Percentiles rank a stretch among this genome's conserved stretches.
These are phyloP conservation scores for Irpex sp. DNA, from an alignment of 1,284 basidiomycete genomes.

Conservation along the genomic window DNA sequence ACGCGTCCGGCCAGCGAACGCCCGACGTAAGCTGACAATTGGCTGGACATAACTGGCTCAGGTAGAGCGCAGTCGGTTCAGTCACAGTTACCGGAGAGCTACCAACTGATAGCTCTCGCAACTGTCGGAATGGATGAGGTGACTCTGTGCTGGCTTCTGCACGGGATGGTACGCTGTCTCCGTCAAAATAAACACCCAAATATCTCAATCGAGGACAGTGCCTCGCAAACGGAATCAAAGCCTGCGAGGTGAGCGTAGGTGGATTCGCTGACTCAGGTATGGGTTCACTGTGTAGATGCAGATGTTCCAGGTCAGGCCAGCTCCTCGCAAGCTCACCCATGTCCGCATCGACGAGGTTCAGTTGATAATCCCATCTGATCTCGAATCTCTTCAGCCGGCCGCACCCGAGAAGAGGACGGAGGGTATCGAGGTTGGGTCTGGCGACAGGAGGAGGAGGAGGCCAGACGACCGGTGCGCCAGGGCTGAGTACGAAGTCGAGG, in stretches of 20 bases:
- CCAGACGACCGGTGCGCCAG: slow-evolving; percentile 16
- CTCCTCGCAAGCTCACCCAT: slow-evolving; percentile 45
- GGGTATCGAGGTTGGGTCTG: slow-evolving; percentile 40
- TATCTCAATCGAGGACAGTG: slow-evolving; percentile 46
- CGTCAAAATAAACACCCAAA: slow-evolving; percentile 54
- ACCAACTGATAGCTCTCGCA: slow-evolving; percentile 45
- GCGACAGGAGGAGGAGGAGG: slow-evolving; percentile 21
- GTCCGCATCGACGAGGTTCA: slow-evolving; percentile 42
- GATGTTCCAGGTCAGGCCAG: slow-evolving; percentile 43
- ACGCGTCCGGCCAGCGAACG: slow-evolving; percentile 30
- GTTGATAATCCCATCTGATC: slow-evolving; percentile 50
- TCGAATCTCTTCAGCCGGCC: slow-evolving; percentile 44
- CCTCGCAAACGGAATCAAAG: slow-evolving; percentile 46
- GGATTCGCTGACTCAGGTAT: slow-evolving; percentile 25
- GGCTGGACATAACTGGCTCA: slow-evolving; percentile 45
- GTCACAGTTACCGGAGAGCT: slow-evolving; percentile 41
- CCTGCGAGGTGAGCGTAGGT: slow-evolving; percentile 39
- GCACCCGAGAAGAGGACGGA: slow-evolving; percentile 47
- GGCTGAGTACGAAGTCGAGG: slow-evolving; percentile 26
- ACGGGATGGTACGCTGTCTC: slow-evolving; percentile 22
- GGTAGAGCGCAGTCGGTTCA: slow-evolving; percentile 44
- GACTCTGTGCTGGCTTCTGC: slow-evolving; percentile 1
- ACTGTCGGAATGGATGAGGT: slow-evolving; percentile 31
- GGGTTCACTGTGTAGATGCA: slow-evolving; percentile 52
- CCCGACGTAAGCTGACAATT: slow-evolving; percentile 36